Base-by-base conservation (phyloP, 306 rosid genomes). In the Acacia crassicarpa region DNA sequence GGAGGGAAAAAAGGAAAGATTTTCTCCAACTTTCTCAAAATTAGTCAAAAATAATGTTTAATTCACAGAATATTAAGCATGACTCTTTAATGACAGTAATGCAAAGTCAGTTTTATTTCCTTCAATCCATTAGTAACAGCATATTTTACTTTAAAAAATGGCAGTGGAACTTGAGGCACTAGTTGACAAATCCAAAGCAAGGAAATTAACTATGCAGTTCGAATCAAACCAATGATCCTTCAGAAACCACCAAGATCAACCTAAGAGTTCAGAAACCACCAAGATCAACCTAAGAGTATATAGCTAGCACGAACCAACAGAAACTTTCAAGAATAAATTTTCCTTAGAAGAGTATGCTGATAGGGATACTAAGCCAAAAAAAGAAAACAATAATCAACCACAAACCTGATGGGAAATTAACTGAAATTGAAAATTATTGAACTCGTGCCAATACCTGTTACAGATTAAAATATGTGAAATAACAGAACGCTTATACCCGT, bases 391-490 rank as follows among this genome's bases (percentile, higher is more conserved):
- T 19, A 23, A 71, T 56, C 70, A 72, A 41, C 20, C 6, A 74
- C 87, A 56, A 80, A 95, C 99, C 99, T 95, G 99, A 86, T 91
- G 92, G 23, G 91, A 92, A 79, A 89, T 92, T 79, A 95, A 91
- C 80, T 95, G 99, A 89, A 92, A 95, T 85, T 95, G 99, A 85
- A 93, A 95, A 86, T 91, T 93, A 78, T 95, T 95, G 86, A 89
- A 95, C 78, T 92, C 97, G 7, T 93, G 99, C 99, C 99, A 95
- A 78, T 95, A 95, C 92, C 99, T 95, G 92, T 70, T 48, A 84
- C 54, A 84, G 66, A 77, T 85, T 78, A 75, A 68, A 77, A 82
- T 49, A 78, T 19, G 62, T 81, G 13, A 67, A 79, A 77, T 22
- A n/a, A 77, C 59, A 22, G 25, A 56, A 27, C 32, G 62, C 54